Percentiles rank a stretch among this genome's conserved stretches.
Conservation (phyloP, 805 yeast genomes). For the Yamadazyma endophytica region DNA sequence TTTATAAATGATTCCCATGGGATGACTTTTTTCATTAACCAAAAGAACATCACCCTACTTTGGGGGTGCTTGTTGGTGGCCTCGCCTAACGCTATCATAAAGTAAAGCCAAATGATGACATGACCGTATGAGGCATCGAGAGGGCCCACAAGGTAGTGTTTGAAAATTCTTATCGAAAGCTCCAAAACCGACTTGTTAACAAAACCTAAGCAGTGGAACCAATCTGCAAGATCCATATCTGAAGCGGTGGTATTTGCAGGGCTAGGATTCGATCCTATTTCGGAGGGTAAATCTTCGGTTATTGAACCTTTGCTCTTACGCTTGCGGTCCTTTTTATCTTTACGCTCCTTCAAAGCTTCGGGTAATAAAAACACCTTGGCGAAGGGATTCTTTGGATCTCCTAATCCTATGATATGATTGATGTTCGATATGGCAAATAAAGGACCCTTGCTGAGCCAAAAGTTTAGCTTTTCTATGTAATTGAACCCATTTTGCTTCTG, state of each 20-base stretch:
- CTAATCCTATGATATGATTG: conserved; percentile 72
- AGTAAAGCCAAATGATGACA: conserved; percentile 73
- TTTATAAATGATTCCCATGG: conserved; percentile 69
- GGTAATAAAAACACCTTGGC: conserved; percentile 71
- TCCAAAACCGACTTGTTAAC: conserved; percentile 63
- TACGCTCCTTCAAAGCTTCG: conserved; percentile 66
- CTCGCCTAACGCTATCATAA: conserved; percentile 59
- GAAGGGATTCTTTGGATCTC: conserved; percentile 71
- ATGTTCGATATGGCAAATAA: conserved; percentile 74
- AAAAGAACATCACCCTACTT: conserved; percentile 43
- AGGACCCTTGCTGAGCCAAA: conserved; percentile 75
- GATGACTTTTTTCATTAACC: conserved; percentile 51
- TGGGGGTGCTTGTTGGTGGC: conserved; percentile 45
- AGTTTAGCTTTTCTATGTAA: conserved; percentile 49
- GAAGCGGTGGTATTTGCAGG: conserved; percentile 25
- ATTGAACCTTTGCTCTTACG: conserved; percentile 35
- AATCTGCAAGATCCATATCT: conserved; percentile 37
- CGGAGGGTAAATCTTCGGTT: conserved; percentile 11
- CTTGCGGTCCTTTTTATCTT: conserved; percentile 66
- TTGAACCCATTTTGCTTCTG: conserved; percentile 20
- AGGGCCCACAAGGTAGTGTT: conserved; percentile 68
- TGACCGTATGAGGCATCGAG: conserved; percentile 68
- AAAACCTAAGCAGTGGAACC: conserved; percentile 55
- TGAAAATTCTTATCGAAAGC: conserved; percentile 63
- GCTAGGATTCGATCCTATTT: conserved; percentile 7